A percentile compares a stretch with the other conserved stretches of the same genome.
These are phyloP conservation scores for Teratosphaeria epicoccoides DNA, from an alignment of 2,329 filamentous ascomycete species.

Conservation along the genomic window DNA sequence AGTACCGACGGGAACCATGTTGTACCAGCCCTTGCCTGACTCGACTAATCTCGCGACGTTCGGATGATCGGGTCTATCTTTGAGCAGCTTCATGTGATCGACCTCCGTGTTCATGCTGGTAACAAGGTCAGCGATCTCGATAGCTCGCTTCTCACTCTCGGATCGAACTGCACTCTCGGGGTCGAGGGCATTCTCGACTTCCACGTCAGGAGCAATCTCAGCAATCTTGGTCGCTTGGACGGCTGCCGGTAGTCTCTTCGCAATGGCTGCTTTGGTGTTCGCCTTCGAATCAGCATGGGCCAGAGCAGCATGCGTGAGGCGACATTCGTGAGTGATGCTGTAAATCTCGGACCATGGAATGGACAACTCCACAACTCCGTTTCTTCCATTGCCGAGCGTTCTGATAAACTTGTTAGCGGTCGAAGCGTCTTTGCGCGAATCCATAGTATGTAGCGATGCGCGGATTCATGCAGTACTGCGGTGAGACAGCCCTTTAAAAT, in stretches of 20 bases:
- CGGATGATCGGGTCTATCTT: background rate
- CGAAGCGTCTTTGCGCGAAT: background rate
- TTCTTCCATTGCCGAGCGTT: background rate
- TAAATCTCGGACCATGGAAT: background rate
- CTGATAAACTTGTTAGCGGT: background rate
- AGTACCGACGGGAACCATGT: background rate
- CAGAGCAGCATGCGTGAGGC: background rate
- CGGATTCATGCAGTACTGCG: background rate
- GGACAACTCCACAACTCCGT: background rate
- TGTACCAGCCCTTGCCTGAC: background rate
- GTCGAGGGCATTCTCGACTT: background rate
- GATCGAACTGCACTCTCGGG: background rate
- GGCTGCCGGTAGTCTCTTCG: background rate
- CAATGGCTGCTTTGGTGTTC: background rate
- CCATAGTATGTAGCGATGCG: background rate
- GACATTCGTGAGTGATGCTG: background rate
- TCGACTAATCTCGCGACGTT: background rate
- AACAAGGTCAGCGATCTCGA: background rate
- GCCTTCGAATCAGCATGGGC: background rate
- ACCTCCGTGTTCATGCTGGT: background rate
- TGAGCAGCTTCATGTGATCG: background rate
- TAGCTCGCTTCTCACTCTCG: background rate
- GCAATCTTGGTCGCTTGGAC: background rate
- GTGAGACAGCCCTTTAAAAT: background rate
- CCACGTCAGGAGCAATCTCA: background rate